phyloP scores from a whole-genome alignment of 1,284 basidiomycete species.

The Pascua guehoae region DNA sequence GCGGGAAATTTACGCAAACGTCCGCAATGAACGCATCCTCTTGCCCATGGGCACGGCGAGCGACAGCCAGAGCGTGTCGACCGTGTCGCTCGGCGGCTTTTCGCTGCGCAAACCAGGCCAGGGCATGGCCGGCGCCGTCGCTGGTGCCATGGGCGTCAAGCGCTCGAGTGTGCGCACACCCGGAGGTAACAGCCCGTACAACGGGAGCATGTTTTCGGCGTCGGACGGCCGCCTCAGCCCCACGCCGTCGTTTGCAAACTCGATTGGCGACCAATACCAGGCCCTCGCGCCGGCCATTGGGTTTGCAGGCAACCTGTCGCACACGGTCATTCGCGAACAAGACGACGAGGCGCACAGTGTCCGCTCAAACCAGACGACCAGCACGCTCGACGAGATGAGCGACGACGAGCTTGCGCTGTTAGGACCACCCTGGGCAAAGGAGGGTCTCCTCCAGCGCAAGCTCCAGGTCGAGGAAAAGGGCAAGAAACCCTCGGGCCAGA shows the following conservation, averaged over 20 bases:
- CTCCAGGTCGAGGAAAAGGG: slow-evolving; percentile 80
- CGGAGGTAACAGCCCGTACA: slow-evolving; percentile 29
- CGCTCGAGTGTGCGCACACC: slow-evolving; percentile 48
- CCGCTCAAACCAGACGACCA: slow-evolving; percentile 58
- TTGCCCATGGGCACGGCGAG: slow-evolving; percentile 60
- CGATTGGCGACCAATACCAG: slow-evolving; percentile 64
- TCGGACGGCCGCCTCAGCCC: slow-evolving; percentile 80
- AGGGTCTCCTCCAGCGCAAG: slow-evolving; percentile 89
- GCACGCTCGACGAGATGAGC: slow-evolving; percentile 57
- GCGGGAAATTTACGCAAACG: slow-evolving; percentile 90
- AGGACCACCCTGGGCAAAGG: slow-evolving; percentile 97
- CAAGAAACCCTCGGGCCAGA: slow-evolving; percentile 61
- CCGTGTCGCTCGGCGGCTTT: slow-evolving; percentile 20
- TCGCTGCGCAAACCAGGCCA: neutral
- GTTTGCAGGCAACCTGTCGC: slow-evolving; percentile 90
- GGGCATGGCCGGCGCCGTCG: neutral
- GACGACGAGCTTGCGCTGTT: slow-evolving; percentile 92
- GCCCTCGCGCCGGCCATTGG: slow-evolving; percentile 72
- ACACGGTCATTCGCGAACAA: slow-evolving; percentile 92
- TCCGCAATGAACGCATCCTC: slow-evolving; percentile 85
- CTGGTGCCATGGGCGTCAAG: neutral
- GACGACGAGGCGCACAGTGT: slow-evolving; percentile 81
- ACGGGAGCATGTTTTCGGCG: slow-evolving; percentile 22
- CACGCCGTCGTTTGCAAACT: slow-evolving; percentile 80
- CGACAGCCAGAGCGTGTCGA: slow-evolving; percentile 27